Evolutionary conservation across 2,329 filamentous ascomycete species (phyloP), one percentile per base, ranked within the genome.

Genomic region (Talaromyces sp.): DNA sequence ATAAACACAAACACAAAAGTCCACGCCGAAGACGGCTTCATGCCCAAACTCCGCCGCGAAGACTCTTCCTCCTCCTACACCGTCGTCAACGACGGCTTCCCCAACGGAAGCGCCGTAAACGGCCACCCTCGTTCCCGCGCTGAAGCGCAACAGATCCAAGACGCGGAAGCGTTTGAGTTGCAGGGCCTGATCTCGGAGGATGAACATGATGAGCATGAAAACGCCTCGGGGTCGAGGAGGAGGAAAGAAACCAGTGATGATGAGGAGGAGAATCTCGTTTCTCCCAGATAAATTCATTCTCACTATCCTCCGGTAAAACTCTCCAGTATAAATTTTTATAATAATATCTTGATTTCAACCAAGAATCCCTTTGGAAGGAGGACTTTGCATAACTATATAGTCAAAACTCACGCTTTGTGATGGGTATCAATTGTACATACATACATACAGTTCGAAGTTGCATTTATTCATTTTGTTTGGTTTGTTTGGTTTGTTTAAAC

Each of bases 161-260:
- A 96, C 73, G 93, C 91, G 0, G 90, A 97, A 74, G 93, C 97
- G 71, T 99, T 97, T 75, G 95, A 98, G 79, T 84, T 99, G 1
- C 92, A 95, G 66, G 94, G 92, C 0, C 80, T 99, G 45, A 93
- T 93, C 75, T 95, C 90, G 65, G 93, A 96, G 52, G 93, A 96
- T 19, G 93, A 97, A 14, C 35, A 58, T 43, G 56, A 58, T 3
- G 31, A 31, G 10, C 52, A 56, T 13, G 37, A 41, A 7, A 14
- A 11, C 45, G 41, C 22, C 9, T 37, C n/a, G 10, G 33, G 33
- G 3, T 39, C 56, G 19, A 27, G 56, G 13, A 41, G 37, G 10
- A 45, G 57, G 58, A 73, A 73, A 52, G 78, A 75, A 66, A 66
- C 64, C 13, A 68, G 68, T 33, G 75, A 69, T 35, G 75, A 77